Evolutionary conservation across 2,329 filamentous ascomycete species (phyloP), one percentile per base, ranked within the genome.

Genomic region (Macrophomina tecta): DNA sequence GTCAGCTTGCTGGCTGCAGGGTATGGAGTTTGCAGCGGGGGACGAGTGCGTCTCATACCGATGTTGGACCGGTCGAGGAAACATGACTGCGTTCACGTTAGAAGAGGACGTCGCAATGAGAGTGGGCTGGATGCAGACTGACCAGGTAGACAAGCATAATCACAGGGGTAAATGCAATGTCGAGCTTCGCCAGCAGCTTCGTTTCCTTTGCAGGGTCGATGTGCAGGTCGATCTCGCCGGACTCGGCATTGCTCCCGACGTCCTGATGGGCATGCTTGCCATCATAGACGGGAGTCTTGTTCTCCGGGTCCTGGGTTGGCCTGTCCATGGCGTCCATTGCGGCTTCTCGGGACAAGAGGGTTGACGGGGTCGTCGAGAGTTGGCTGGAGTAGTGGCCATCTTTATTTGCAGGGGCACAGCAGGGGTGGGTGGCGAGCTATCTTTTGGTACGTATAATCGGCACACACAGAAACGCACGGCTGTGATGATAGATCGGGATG

Each of bases 41-140:
- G 5, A 11, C 5, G 11, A 32, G 45, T 6, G 12, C 18, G 14
- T 28, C 6, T 38, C 69, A 60, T 70, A 79, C 82, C 82, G 46
- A 87, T 86, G 69, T 85, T 86, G 23, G 79, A 79, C 64, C 86
- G 80, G 73, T 89, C 86, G 48, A 87, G 76, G 70, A 85, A 86
- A 68, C 82, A 85, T 4, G 81, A 61, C 28, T 65, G 63, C 3
- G 6, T 30, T 12, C 23, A 28, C 32, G 23, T 45, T 12, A 58
- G 55, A 34, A 51, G 14, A 45, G 23, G 23, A 23, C 12, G 40
- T 55, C 28, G 5, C n/a, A 5, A 11, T 9, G 12, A n/a, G 11
- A 8, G 16, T 16, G 28, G 42, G 11, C 6, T 36, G 12, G 28
- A 23, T 12, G 30, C 36, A n/a, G 45, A 28, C 49, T 32, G 30